These are phyloP conservation scores for Fusarium pseudoanthophilum DNA, from an alignment of 2,329 filamentous ascomycete genomes.

Conservation along the genomic window DNA sequence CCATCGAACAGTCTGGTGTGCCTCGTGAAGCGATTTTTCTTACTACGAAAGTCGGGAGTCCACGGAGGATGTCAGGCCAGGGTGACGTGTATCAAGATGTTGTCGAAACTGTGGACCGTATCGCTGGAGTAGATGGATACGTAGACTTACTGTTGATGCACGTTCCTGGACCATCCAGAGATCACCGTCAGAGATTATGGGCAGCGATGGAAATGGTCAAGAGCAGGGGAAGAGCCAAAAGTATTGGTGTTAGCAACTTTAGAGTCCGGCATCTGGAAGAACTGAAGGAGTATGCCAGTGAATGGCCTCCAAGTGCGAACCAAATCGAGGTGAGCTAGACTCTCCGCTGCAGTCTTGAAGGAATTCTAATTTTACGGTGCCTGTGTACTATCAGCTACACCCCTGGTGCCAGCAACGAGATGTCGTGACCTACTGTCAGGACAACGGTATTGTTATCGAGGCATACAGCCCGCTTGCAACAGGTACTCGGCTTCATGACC, in stretches of 20 bases:
- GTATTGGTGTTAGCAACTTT: slow-evolving; percentile 80
- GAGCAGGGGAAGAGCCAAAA: slow-evolving; percentile 67
- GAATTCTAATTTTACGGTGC: background rate
- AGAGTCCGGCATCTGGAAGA: slow-evolving; percentile 75
- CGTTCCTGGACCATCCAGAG: slow-evolving; percentile 65
- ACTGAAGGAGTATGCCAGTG: slow-evolving; percentile 71
- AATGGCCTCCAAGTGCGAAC: slow-evolving; percentile 77
- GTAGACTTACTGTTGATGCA: slow-evolving; percentile 80
- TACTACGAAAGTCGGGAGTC: slow-evolving; percentile 74
- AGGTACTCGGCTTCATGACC: slow-evolving; percentile 58
- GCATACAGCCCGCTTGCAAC: slow-evolving; percentile 54
- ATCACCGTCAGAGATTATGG: slow-evolving; percentile 71
- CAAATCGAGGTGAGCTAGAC: slow-evolving; percentile 72
- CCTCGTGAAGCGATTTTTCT: slow-evolving; percentile 71
- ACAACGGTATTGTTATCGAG: slow-evolving; percentile 73
- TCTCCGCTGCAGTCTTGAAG: background rate
- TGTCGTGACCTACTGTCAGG: slow-evolving; percentile 70
- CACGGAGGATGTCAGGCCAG: slow-evolving; percentile 43
- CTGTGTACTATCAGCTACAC: slow-evolving; percentile 65
- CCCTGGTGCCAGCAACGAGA: slow-evolving; percentile 71
- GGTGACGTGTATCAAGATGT: slow-evolving; percentile 69
- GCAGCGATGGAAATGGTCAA: slow-evolving; percentile 70
- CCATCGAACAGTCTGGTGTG: slow-evolving; percentile 66
- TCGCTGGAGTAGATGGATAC: slow-evolving; percentile 68
- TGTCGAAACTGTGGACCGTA: slow-evolving; percentile 70